Evolutionary conservation across 192 early-diverging fungal genomes (phyloP).

Genomic region (Blastocladiella britannica): DNA sequence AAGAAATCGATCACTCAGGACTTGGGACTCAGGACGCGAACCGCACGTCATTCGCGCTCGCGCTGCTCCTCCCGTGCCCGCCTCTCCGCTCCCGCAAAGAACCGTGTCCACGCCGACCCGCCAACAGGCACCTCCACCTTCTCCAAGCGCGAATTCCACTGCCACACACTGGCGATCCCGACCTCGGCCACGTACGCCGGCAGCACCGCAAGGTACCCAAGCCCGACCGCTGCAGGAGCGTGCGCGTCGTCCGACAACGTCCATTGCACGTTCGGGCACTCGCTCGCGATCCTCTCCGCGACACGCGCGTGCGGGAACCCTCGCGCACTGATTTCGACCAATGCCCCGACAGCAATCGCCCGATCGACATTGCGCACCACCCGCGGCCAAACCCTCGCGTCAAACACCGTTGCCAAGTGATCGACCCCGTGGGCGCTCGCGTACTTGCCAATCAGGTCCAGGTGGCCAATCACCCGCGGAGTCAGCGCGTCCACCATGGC

Average conservation of each 20-base stretch:
- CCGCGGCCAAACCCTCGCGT: slow-evolving; percentile 19
- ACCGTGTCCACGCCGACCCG: neutral
- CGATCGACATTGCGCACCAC: slow-evolving; percentile 59
- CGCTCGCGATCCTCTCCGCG: slow-evolving; percentile 25
- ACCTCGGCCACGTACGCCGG: slow-evolving; percentile 45
- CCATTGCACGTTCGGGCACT: slow-evolving; percentile 49
- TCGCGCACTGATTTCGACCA: slow-evolving; percentile 86
- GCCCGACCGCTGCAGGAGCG: slow-evolving; percentile 64
- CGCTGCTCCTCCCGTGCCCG: too few relatives aligned
- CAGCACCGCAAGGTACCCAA: slow-evolving; percentile 53
- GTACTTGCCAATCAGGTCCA: slow-evolving; percentile 83
- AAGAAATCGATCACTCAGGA: too few relatives aligned
- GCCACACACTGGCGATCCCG: slow-evolving; percentile 32
- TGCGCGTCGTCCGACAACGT: slow-evolving; percentile 89
- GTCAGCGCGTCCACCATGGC: slow-evolving; percentile 44
- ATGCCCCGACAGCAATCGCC: slow-evolving; percentile 54
- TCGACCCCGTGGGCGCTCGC: slow-evolving; percentile 22
- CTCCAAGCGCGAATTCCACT: neutral
- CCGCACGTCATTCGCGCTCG: too few relatives aligned
- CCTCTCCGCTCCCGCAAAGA: too few relatives aligned
- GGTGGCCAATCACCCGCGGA: slow-evolving; percentile 82
- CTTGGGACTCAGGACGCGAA: too few relatives aligned
- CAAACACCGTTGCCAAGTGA: slow-evolving; percentile 8
- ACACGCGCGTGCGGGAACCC: slow-evolving; percentile 7
- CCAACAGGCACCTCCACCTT: neutral